Percentiles rank a stretch among this genome's conserved stretches.
Evolutionary conservation across 177 flowering plant genomes (phyloP).

Genomic region (Vitis hybrid): DNA sequence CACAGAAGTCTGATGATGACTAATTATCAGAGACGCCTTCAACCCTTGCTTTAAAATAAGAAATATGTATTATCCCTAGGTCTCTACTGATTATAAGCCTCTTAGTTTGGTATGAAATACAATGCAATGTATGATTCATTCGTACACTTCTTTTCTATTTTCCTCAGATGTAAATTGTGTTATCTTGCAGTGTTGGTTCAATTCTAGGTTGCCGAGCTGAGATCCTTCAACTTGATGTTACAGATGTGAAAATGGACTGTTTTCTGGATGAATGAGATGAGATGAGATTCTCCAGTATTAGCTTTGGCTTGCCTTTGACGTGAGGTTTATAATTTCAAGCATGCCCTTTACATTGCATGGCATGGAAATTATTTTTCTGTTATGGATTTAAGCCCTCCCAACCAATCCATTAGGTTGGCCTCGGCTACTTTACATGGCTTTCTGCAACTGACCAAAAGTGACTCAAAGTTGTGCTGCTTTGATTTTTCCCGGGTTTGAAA

Average conservation of each 20-base stretch:
- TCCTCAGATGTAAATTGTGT: not conserved
- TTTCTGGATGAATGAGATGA: constrained; percentile 34
- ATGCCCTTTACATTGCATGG: too few species aligned
- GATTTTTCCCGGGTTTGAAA: too few species aligned
- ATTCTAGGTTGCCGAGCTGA: constrained; percentile 87
- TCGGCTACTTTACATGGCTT: not conserved
- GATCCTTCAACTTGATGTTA: constrained; percentile 93
- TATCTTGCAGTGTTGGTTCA: constrained; percentile 72
- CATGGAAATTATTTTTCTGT: not conserved
- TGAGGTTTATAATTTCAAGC: not conserved
- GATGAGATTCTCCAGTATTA: not conserved
- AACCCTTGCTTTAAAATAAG: too few species aligned
- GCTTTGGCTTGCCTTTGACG: not conserved
- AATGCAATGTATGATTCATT: not conserved
- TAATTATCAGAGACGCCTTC: too few species aligned
- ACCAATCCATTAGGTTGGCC: not conserved
- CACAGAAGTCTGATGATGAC: too few species aligned
- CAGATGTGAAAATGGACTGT: constrained; percentile 91
- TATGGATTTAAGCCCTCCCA: not conserved
- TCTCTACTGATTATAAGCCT: too few species aligned
- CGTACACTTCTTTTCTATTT: not conserved
- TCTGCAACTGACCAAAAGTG: not conserved
- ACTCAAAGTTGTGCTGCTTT: too few species aligned
- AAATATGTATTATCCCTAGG: too few species aligned
- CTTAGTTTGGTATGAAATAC: too few species aligned